These are phyloP conservation scores for Crucibulum laeve DNA, from an alignment of 768 basidiomycete genomes.

Conservation along the genomic window DNA sequence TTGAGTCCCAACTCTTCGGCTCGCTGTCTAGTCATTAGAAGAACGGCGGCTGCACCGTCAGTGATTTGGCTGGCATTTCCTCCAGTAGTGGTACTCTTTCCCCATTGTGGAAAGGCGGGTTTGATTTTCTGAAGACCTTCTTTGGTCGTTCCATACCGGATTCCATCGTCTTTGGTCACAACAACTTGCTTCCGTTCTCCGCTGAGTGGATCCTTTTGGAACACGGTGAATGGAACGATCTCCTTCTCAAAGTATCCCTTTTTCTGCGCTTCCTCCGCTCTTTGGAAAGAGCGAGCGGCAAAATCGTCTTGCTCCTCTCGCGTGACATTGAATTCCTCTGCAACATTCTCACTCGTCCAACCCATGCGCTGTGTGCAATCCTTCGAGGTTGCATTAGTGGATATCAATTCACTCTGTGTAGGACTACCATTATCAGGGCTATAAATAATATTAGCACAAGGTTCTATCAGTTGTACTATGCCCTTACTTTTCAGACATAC, in stretches of 20 bases:
- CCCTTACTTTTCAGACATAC: constrained; percentile 78
- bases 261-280: constrained; percentile 71
- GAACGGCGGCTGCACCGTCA: constrained; percentile 77
- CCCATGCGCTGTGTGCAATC: constrained; percentile 78
- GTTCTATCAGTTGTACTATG: not conserved
- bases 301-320: constrained; percentile 74
- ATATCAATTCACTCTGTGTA: constrained; percentile 56
- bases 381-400: constrained; percentile 46
- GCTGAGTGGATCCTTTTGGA: constrained; percentile 50
- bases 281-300: constrained; percentile 73
- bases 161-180: constrained; percentile 71
- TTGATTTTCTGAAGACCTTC: constrained; percentile 60
- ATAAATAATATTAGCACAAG: constrained; percentile 7
- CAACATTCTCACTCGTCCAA: constrained; percentile 88
- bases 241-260: constrained; percentile 61
- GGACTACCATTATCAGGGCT: constrained; percentile 67
- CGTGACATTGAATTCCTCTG: constrained; percentile 64
- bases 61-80: constrained; percentile 86
- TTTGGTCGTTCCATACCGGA: constrained; percentile 69
- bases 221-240: constrained; percentile 74
- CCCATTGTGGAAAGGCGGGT: constrained; percentile 83
- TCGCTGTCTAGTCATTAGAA: constrained; percentile 77
- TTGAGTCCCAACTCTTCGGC: constrained; percentile 71
- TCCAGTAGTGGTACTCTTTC: constrained; percentile 66
- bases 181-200: constrained; percentile 49